A percentile compares a stretch with the other conserved stretches of the same genome.
These are phyloP conservation scores for Stellera chamaejasme DNA, from an alignment of 345 rosid species.

Conservation along the genomic window DNA sequence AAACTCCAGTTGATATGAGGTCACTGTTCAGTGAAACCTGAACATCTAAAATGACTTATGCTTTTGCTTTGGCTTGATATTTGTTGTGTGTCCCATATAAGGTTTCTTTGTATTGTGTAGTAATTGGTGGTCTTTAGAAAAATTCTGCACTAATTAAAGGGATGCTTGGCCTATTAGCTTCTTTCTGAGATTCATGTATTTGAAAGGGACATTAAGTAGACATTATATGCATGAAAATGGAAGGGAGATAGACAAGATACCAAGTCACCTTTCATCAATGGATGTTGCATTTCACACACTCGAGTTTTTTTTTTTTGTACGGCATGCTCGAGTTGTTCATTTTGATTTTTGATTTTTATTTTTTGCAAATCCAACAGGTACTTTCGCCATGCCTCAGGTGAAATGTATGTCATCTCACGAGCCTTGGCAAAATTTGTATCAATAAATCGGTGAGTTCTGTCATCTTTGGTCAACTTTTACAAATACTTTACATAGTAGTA, in stretches of 20 bases:
- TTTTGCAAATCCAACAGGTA: slow-evolving; percentile 35
- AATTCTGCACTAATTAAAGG: background rate
- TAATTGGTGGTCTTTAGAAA: background rate
- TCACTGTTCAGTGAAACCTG: background rate
- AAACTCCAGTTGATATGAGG: background rate
- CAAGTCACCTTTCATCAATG: too few relatives aligned
- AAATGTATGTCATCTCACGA: slow-evolving; percentile 58
- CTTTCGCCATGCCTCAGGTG: slow-evolving; percentile 73
- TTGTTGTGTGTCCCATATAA: background rate
- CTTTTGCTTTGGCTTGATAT: background rate
- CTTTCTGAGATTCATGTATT: too few relatives aligned
- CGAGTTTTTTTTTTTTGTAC: background rate
- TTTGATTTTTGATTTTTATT: background rate
- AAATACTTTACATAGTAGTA: background rate
- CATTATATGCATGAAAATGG: too few relatives aligned
- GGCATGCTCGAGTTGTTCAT: background rate
- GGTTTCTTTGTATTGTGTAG: background rate
- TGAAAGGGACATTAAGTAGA: too few relatives aligned
- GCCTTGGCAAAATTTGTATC: slow-evolving; percentile 66
- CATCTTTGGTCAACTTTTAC: background rate
- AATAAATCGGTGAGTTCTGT: slow-evolving; percentile 47
- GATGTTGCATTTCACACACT: background rate
- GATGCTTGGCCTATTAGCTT: too few relatives aligned
- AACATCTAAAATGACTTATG: background rate
- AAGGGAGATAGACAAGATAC: too few relatives aligned